Conservation (phyloP, 192 early-diverging fungal genomes). For the Entomortierella chlamydospora region DNA sequence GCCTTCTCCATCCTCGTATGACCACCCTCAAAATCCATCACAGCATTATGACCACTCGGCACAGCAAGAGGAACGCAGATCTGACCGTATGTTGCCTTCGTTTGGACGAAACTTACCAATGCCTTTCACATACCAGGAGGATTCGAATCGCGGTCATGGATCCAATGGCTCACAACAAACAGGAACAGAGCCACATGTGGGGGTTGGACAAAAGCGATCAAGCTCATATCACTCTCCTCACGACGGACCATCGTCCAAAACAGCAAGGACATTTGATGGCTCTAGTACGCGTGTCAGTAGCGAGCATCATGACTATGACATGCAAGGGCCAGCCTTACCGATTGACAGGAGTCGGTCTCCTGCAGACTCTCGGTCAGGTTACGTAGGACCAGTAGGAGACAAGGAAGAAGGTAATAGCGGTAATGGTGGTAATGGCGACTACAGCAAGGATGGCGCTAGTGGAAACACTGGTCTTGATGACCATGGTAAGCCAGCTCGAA, state of each 20-base stretch:
- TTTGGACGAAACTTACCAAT: slow-evolving; percentile 48
- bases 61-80: slow-evolving; percentile 38
- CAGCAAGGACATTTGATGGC: slow-evolving; percentile 31
- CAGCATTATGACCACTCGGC: slow-evolving; percentile 19
- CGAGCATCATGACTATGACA: slow-evolving; percentile 40
- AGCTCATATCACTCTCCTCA: slow-evolving; percentile 34
- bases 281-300: background rate
- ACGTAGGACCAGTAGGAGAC: background rate
- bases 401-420: background rate
- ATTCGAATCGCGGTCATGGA: slow-evolving; percentile 10
- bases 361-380: background rate
- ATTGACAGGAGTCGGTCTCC: slow-evolving; percentile 16
- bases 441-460: background rate
- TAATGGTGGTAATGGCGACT: background rate
- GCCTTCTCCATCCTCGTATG: slow-evolving; percentile 39
- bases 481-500: slow-evolving; percentile 14
- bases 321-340: slow-evolving; percentile 38
- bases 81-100: slow-evolving; percentile 45
- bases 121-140: slow-evolving; percentile 9
- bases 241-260: slow-evolving; percentile 30
- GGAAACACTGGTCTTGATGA: background rate
- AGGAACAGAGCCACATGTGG: background rate
- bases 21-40: slow-evolving; percentile 22
- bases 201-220: slow-evolving; percentile 34
- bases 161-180: background rate